Conservation (phyloP, 2,329 filamentous ascomycete genomes). For the Onygenales sp. region DNA sequence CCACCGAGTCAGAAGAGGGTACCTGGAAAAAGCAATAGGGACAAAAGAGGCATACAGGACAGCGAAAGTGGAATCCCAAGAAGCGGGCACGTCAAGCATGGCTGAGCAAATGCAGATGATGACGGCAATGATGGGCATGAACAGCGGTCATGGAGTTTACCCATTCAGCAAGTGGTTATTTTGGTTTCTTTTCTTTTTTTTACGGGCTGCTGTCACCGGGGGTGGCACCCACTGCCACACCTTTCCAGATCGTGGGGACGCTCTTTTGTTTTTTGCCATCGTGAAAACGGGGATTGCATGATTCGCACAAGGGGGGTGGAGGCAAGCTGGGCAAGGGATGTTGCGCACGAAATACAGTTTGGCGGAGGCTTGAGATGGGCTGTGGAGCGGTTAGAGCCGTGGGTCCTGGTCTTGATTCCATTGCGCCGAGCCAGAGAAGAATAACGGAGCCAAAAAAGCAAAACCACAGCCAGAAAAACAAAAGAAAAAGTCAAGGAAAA, state of each 20-base stretch:
- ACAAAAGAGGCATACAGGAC: background rate
- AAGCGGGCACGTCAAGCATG: background rate
- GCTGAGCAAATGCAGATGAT: too few species aligned
- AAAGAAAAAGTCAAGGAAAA: background rate
- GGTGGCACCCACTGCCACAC: conserved; percentile 1
- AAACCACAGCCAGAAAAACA: background rate
- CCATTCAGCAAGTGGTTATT: too few species aligned
- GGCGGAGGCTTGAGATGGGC: background rate
- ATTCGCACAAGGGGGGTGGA: conserved; percentile 6
- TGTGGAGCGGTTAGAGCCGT: background rate
- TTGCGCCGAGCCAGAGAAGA: background rate
- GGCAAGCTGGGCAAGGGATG: background rate
- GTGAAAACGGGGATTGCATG: conserved; percentile 11
- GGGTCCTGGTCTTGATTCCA: background rate
- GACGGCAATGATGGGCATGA: too few species aligned
- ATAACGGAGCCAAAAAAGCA: background rate
- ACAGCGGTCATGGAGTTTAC: too few species aligned
- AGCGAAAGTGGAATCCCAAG: background rate
- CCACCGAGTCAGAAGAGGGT: background rate
- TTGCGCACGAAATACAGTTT: conserved; percentile 2
- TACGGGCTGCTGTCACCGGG: background rate
- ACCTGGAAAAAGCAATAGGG: background rate
- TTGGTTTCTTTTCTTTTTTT: too few species aligned
- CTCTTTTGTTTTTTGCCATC: conserved; percentile 10
- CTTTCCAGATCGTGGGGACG: conserved; percentile 21